phyloP scores from a whole-genome alignment of 2,329 filamentous ascomycete genomes.

The Claviceps maximensis region DNA sequence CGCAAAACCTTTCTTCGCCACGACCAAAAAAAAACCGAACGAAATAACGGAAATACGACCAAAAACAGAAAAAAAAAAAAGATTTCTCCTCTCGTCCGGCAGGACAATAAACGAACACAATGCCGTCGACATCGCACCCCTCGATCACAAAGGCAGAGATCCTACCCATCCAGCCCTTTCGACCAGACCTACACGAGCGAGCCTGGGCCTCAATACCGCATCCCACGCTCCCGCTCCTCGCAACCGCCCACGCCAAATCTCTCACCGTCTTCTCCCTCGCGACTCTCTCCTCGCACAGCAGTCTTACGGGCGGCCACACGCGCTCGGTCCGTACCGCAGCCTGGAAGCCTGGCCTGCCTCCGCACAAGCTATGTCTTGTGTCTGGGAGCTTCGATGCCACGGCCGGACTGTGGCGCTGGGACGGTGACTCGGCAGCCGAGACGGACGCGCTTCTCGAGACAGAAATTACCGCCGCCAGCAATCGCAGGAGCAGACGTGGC shows the following conservation, averaged over 20 bases:
- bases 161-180: conserved; percentile 34
- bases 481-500: not conserved
- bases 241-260: conserved; percentile 76
- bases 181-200: conserved; percentile 50
- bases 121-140: conserved; percentile 1
- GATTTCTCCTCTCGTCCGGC: not conserved
- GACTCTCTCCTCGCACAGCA: conserved; percentile 65
- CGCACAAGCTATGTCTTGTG: conserved; percentile 61
- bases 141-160: not conserved
- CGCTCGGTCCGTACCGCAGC: conserved; percentile 74
- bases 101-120: not conserved
- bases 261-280: conserved; percentile 82
- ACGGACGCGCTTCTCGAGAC: conserved; percentile 13
- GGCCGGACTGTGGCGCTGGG: conserved; percentile 69
- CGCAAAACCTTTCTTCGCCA: not conserved
- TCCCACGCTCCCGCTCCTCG: conserved; percentile 73
- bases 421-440: conserved; percentile 28
- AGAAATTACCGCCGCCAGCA: not conserved
- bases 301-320: conserved; percentile 76
- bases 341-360: conserved; percentile 66
- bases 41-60: not conserved
- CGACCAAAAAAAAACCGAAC: not conserved
- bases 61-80: not conserved
- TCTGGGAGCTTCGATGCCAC: conserved; percentile 91
- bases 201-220: conserved; percentile 82